Evolutionary conservation across 768 basidiomycete species (phyloP).

Genomic region (Podaxis rugospora): DNA sequence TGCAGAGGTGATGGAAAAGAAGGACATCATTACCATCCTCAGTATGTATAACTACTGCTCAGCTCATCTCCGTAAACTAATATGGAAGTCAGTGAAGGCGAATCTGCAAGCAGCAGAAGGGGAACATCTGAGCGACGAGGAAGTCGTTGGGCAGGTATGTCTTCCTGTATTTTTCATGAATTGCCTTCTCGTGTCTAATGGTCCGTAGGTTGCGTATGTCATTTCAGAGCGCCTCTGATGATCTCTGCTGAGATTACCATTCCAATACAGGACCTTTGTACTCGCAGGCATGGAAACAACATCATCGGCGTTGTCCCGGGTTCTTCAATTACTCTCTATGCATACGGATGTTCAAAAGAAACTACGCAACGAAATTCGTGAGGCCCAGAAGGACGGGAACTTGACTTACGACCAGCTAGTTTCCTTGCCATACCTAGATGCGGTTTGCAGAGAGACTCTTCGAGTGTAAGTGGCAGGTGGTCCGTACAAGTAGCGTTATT

Average conservation of each 20-base stretch:
- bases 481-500: no score
- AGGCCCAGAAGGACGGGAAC: conserved; percentile 20
- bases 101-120: conserved; percentile 17
- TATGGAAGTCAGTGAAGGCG: not conserved
- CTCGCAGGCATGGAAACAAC: conserved; percentile 23
- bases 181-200: not conserved
- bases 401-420: conserved; percentile 33
- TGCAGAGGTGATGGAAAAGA: not conserved
- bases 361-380: conserved; percentile 17
- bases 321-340: conserved; percentile 15
- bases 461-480: conserved; percentile 23
- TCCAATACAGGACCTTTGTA: conserved; percentile 18
- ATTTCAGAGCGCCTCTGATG: not conserved
- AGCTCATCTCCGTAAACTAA: not conserved
- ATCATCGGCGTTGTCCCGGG: conserved; percentile 16
- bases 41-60: conserved; percentile 11
- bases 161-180: not conserved
- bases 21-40: not conserved
- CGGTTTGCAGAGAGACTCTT: conserved; percentile 34
- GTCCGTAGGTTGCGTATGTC: not conserved
- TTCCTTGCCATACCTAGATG: conserved; percentile 33
- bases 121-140: conserved; percentile 28
- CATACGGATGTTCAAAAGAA: conserved; percentile 18
- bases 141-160: conserved; percentile 27
- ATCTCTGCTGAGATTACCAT: not conserved